phyloP scores from a whole-genome alignment of 495 filamentous ascomycete species.

The Penicillium diatomitis region DNA sequence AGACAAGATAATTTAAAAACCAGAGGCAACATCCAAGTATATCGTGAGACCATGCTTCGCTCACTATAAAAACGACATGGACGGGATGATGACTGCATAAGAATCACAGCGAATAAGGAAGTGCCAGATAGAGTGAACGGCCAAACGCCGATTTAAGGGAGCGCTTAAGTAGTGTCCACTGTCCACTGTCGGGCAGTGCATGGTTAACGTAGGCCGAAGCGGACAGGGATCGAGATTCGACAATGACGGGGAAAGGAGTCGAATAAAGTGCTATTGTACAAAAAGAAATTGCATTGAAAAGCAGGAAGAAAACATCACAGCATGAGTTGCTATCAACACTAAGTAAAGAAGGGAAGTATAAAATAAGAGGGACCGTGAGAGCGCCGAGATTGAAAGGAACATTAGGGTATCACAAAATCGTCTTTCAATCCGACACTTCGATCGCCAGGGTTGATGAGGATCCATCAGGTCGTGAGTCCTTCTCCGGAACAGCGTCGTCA shows the following conservation, averaged over 20 bases:
- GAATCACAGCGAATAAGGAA: slow-evolving; percentile 10
- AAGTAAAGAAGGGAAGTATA: slow-evolving; percentile 8
- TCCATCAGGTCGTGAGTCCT: slow-evolving; percentile 15
- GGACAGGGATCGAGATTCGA: too few species aligned
- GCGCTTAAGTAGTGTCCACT: too few species aligned
- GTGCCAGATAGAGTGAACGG: slow-evolving; percentile 14
- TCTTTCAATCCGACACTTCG: slow-evolving; percentile 10
- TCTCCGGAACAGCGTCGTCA: slow-evolving; percentile 9
- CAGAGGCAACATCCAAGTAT: neutral
- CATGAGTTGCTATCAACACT: too few species aligned
- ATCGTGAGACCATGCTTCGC: slow-evolving; percentile 25
- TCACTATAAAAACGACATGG: slow-evolving; percentile 11
- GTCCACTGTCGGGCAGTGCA: too few species aligned
- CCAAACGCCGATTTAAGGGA: slow-evolving; percentile 13
- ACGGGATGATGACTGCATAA: neutral
- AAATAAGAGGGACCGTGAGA: slow-evolving; percentile 18
- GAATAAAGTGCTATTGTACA: too few species aligned
- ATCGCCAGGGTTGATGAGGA: slow-evolving; percentile 20
- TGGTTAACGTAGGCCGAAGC: too few species aligned
- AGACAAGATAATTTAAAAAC: too few species aligned
- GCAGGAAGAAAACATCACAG: too few species aligned
- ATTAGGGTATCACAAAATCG: slow-evolving; percentile 18
- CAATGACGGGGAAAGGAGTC: too few species aligned
- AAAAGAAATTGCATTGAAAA: too few species aligned
- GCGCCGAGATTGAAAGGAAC: neutral